Conservation (phyloP, 345 rosid genomes). For the Eucalyptus marginata region DNA sequence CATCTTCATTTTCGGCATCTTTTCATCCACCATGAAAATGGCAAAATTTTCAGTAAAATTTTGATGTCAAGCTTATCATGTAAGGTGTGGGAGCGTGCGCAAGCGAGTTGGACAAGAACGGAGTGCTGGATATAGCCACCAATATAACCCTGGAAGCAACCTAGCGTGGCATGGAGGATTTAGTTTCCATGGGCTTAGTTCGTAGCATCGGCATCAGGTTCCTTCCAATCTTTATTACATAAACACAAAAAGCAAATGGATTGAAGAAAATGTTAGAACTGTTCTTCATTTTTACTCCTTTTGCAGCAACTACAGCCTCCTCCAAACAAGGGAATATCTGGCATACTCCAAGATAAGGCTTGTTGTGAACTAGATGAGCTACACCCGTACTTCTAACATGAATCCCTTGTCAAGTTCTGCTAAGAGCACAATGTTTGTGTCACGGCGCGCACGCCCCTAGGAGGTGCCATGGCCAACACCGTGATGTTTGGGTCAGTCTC, state of each 20-base stretch:
- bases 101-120: slow-evolving; percentile 63
- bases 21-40: not conserved
- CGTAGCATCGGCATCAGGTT: slow-evolving; percentile 83
- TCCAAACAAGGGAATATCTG: slow-evolving; percentile 73
- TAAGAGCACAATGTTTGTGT: slow-evolving; percentile 67
- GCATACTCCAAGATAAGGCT: slow-evolving; percentile 90
- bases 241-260: too few relatives aligned
- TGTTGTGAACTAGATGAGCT: slow-evolving; percentile 89
- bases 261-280: too few relatives aligned
- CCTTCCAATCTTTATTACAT: not conserved
- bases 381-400: slow-evolving; percentile 86
- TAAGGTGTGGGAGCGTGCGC: slow-evolving; percentile 56
- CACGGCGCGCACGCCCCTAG: slow-evolving; percentile 79
- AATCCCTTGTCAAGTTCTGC: slow-evolving; percentile 74
- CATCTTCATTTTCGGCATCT: too few relatives aligned
- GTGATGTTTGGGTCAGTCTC: slow-evolving; percentile 65
- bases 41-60: not conserved
- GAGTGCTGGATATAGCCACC: slow-evolving; percentile 69
- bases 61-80: not conserved
- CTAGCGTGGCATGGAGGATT: slow-evolving; percentile 82
- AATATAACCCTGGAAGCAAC: slow-evolving; percentile 65
- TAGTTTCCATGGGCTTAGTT: slow-evolving; percentile 71
- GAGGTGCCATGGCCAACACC: slow-evolving; percentile 64
- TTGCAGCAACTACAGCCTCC: slow-evolving; percentile 73
- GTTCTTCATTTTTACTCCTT: not conserved